phyloP scores from a whole-genome alignment of 83 land plant species.

The Picea engelmannii region DNA sequence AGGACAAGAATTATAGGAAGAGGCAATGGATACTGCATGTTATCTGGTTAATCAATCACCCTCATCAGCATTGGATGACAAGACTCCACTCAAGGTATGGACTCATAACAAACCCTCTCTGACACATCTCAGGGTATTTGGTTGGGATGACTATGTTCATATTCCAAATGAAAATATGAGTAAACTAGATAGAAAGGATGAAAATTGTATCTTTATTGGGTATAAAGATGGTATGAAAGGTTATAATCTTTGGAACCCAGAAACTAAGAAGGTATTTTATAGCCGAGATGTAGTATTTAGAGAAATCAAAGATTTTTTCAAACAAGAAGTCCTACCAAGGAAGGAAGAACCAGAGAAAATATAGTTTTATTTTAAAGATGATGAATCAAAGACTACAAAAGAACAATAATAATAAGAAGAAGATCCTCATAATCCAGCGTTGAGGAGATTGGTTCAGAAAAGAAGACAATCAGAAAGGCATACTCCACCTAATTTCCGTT shows the following conservation, averaged over 20 bases:
- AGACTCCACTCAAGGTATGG: neutral
- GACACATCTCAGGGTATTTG: neutral
- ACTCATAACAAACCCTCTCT: neutral
- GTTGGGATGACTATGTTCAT: no score
- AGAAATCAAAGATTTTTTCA: neutral
- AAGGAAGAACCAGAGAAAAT: neutral
- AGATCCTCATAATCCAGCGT: no score
- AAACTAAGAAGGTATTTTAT: no score
- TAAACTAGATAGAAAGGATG: no score
- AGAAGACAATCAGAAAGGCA: neutral
- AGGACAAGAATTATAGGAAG: neutral
- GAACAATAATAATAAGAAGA: no score
- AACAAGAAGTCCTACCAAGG: neutral
- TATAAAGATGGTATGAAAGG: neutral
- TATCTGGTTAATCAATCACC: neutral
- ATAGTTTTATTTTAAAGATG: neutral
- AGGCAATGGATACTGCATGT: neutral
- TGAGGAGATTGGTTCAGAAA: neutral
- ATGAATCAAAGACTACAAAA: neutral
- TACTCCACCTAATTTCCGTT: no score
- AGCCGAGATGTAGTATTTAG: neutral
- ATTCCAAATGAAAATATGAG: no score
- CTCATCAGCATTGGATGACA: no score
- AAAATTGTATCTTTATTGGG: neutral
- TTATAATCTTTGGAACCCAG: neutral